These are phyloP conservation scores for Fulvia fulva DNA, from an alignment of 2,329 filamentous ascomycete species.

Conservation along the genomic window DNA sequence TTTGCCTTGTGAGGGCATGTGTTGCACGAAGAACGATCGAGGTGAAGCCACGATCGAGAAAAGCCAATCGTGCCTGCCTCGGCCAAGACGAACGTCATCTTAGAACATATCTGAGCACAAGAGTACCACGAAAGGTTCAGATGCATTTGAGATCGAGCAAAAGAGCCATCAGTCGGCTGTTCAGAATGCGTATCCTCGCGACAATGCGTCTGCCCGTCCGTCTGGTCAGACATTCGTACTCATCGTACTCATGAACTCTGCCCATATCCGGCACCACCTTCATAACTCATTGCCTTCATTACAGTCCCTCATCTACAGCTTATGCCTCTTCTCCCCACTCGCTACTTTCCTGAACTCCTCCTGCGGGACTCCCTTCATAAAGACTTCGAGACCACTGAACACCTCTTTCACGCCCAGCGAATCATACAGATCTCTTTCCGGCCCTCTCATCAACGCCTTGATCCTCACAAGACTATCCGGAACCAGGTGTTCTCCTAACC, in stretches of 20 bases:
- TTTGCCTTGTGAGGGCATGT: too few species aligned
- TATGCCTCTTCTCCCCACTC: conserved; percentile 87
- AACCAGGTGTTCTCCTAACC: conserved; percentile 74
- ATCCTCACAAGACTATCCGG: conserved; percentile 75
- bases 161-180: too few species aligned
- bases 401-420: conserved; percentile 77
- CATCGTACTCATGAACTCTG: not conserved
- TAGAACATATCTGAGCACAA: not conserved
- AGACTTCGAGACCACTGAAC: conserved; percentile 77
- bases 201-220: too few species aligned
- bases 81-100: not conserved
- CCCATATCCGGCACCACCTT: not conserved
- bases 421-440: conserved; percentile 70
- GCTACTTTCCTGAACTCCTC: conserved; percentile 84
- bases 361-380: conserved; percentile 76
- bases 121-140: not conserved
- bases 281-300: not conserved
- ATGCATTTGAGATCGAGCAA: too few species aligned
- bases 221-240: too few species aligned
- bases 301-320: conserved; percentile 60
- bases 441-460: conserved; percentile 75
- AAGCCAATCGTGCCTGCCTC: not conserved
- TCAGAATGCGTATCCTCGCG: too few species aligned
- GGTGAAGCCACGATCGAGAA: not conserved
- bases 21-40: not conserved